phyloP scores from a whole-genome alignment of 805 yeast genomes.

The Kurtzmaniella fragi region DNA sequence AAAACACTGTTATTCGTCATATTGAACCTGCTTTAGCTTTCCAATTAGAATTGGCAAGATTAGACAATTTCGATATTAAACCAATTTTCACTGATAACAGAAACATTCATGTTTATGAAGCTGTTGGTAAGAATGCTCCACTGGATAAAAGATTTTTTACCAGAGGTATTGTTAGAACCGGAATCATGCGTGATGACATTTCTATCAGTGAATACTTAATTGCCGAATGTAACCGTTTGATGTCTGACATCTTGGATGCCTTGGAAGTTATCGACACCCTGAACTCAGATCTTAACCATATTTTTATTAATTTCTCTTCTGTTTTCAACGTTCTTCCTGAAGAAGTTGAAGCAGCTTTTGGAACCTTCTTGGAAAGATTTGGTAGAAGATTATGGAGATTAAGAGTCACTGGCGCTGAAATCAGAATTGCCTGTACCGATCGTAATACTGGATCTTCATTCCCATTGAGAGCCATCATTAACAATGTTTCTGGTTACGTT shows the following conservation, averaged over 20 bases:
- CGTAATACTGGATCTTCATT: constrained; percentile 81
- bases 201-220: constrained; percentile 90
- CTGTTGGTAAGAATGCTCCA: constrained; percentile 88
- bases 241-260: constrained; percentile 94
- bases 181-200: constrained; percentile 88
- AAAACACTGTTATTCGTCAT: constrained; percentile 93
- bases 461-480: constrained; percentile 95
- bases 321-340: constrained; percentile 91
- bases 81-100: constrained; percentile 96
- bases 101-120: constrained; percentile 96
- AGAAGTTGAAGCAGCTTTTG: constrained; percentile 96
- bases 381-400: constrained; percentile 96
- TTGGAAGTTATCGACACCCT: constrained; percentile 91
- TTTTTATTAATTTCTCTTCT: constrained; percentile 94
- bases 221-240: constrained; percentile 92
- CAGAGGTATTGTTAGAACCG: constrained; percentile 95
- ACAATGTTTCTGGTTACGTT: constrained; percentile 95
- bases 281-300: constrained; percentile 94
- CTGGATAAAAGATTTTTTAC: constrained; percentile 95
- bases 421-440: constrained; percentile 91
- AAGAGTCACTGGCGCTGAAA: constrained; percentile 96
- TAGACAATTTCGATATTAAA: constrained; percentile 90
- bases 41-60: constrained; percentile 92
- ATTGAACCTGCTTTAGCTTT: constrained; percentile 97
- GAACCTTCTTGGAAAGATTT: constrained; percentile 94